These are phyloP conservation scores for Maudiozyma turicensis DNA, from an alignment of 805 yeast genomes.

Conservation along the genomic window DNA sequence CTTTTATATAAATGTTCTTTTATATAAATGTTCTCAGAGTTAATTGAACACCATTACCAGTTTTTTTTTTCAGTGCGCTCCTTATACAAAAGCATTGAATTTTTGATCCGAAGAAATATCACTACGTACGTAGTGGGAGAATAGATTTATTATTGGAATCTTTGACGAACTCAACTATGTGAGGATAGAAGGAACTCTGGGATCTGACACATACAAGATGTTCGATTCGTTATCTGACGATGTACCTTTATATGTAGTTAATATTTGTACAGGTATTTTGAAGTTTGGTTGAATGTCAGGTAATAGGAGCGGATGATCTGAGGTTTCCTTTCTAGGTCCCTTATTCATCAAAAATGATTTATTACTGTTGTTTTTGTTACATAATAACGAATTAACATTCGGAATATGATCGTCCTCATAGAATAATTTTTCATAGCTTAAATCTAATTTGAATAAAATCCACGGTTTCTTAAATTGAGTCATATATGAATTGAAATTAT, in stretches of 20 bases:
- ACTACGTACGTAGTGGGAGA: too few species aligned
- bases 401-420: neutral
- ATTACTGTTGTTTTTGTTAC: neutral
- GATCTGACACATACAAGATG: neutral
- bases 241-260: neutral
- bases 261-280: neutral
- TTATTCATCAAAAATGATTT: neutral
- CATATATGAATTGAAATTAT: constrained; percentile 11
- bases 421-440: neutral
- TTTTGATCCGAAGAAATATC: too few species aligned
- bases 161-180: too few species aligned
- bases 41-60: too few species aligned
- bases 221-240: neutral
- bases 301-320: neutral
- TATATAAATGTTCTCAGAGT: too few species aligned
- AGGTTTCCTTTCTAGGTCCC: neutral
- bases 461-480: constrained; percentile 6
- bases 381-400: neutral
- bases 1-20: too few species aligned
- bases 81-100: too few species aligned
- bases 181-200: neutral
- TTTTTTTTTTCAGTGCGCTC: too few species aligned
- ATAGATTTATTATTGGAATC: too few species aligned
- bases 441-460: constrained; percentile 10
- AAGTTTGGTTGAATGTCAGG: neutral